Conservation (phyloP, 2,329 filamentous ascomycete species). For the Blastomyces silverae region DNA sequence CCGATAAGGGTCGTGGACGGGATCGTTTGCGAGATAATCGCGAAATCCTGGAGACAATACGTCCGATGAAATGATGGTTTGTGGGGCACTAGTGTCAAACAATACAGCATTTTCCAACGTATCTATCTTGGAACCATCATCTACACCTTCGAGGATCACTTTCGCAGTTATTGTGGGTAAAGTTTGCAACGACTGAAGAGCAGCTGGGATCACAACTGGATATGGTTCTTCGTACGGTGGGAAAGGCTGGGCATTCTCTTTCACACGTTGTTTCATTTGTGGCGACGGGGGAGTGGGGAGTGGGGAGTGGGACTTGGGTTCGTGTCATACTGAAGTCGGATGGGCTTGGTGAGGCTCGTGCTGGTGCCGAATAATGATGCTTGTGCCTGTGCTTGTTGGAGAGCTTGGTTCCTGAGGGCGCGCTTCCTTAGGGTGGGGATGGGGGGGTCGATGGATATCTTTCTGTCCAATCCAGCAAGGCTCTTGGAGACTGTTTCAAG, state of each 20-base stretch:
- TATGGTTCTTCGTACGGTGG: background rate
- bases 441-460: too few species aligned
- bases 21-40: constrained; percentile 3
- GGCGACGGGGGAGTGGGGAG: too few species aligned
- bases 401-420: too few species aligned
- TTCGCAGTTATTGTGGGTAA: background rate
- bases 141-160: background rate
- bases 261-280: background rate
- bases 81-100: background rate
- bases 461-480: too few species aligned
- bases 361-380: too few species aligned
- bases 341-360: too few species aligned
- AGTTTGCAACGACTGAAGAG: background rate
- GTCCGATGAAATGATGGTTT: constrained; percentile 4
- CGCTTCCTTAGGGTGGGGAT: too few species aligned
- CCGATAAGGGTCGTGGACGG: constrained; percentile 5
- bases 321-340: too few species aligned
- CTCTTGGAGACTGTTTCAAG: too few species aligned
- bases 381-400: too few species aligned
- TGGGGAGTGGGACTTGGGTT: too few species aligned
- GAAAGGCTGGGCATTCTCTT: background rate
- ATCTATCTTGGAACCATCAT: background rate
- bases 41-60: constrained; percentile 4
- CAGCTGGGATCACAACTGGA: background rate
- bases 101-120: constrained; percentile 1